Percentiles rank a stretch among this genome's conserved stretches.
These are phyloP conservation scores for Thozetella sp. DNA, from an alignment of 495 filamentous ascomycete genomes.

Conservation along the genomic window DNA sequence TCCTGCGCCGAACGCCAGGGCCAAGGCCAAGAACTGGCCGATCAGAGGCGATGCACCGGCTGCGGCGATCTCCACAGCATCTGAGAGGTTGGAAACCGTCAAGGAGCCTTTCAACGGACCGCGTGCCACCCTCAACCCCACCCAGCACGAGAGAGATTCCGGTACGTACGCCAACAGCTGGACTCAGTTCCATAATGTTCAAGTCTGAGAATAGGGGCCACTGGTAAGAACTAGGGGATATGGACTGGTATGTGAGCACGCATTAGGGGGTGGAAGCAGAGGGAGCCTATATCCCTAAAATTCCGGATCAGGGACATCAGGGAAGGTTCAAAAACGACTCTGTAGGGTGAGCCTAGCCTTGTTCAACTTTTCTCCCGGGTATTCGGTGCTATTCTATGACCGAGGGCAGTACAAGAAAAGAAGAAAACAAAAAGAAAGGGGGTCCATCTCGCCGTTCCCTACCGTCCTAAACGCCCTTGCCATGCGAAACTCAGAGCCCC, in stretches of 20 bases:
- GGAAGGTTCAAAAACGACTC: too few relatives aligned
- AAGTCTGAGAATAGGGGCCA: constrained; percentile 10
- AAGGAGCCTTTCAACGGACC: not conserved
- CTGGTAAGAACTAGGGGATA: too few relatives aligned
- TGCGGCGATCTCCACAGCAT: not conserved
- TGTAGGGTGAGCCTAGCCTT: not conserved
- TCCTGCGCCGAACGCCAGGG: not conserved
- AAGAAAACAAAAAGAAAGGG: too few relatives aligned
- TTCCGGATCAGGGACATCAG: too few relatives aligned
- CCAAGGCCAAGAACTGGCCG: not conserved
- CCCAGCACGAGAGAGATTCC: constrained; percentile 11
- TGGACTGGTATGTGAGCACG: too few relatives aligned
- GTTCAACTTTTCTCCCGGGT: not conserved
- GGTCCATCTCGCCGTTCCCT: not conserved
- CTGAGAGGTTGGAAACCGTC: not conserved
- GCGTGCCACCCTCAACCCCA: constrained; percentile 17
- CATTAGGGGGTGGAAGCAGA: too few relatives aligned
- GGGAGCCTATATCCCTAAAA: too few relatives aligned
- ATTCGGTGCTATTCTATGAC: constrained; percentile 3
- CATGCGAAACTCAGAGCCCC: not conserved
- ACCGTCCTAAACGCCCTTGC: constrained; percentile 2
- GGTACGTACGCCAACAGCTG: constrained; percentile 23
- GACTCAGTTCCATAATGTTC: constrained; percentile 13
- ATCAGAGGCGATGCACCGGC: not conserved
- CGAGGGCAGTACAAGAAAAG: too few relatives aligned